Conservation (phyloP, 2,329 filamentous ascomycete genomes). For the Aureobasidium sp. region DNA sequence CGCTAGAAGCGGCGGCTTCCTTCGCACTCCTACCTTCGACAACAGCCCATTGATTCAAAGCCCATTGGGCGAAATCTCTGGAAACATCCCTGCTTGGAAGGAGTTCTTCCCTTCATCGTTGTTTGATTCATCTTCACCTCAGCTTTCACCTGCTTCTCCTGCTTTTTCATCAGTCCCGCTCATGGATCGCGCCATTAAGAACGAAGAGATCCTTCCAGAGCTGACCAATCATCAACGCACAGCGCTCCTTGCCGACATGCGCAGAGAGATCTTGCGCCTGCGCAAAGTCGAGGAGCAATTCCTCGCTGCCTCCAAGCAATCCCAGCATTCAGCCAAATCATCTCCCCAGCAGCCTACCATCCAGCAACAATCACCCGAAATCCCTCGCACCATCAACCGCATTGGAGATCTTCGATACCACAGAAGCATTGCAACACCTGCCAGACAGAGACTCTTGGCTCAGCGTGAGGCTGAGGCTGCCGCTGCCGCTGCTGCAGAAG, state of each 20-base stretch:
- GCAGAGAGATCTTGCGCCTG: slow-evolving; percentile 8
- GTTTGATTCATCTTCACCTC: background rate
- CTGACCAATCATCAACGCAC: slow-evolving; percentile 1
- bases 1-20: background rate
- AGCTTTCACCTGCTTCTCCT: background rate
- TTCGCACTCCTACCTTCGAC: background rate
- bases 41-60: background rate
- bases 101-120: background rate
- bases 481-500: background rate
- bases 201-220: background rate
- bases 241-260: slow-evolving; percentile 11
- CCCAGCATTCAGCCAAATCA: background rate
- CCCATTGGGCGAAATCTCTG: background rate
- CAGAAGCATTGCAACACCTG: background rate
- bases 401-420: slow-evolving; percentile 1
- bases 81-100: background rate
- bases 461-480: background rate
- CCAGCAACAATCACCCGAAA: slow-evolving; percentile 3
- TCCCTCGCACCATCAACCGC: slow-evolving; percentile 3
- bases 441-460: background rate
- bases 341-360: background rate
- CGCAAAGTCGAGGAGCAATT: slow-evolving; percentile 2
- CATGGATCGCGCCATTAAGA: background rate
- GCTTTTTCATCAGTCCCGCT: background rate
- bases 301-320: background rate